Evolutionary conservation across 352 stramenopile species (phyloP).

Genomic region (Phytopythium aichiense): DNA sequence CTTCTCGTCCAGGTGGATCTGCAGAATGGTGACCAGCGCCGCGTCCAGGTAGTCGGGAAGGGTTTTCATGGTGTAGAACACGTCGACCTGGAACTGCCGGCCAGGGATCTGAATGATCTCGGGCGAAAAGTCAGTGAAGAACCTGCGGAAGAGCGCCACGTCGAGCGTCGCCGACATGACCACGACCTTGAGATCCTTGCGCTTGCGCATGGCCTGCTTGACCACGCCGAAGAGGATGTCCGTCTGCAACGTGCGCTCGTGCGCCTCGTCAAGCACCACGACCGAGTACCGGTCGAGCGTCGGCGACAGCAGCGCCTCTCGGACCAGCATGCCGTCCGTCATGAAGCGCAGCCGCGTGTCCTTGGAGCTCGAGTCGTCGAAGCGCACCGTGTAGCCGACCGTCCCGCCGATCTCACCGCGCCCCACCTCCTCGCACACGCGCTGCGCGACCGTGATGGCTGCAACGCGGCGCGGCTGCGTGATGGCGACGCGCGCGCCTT

Average conservation of each 20-base stretch:
- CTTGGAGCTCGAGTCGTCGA: slow-evolving; percentile 89
- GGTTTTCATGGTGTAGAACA: slow-evolving; percentile 87
- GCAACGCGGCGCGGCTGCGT: slow-evolving; percentile 80
- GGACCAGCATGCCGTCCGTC: slow-evolving; percentile 91
- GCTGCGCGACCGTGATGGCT: slow-evolving; percentile 80
- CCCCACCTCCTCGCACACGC: slow-evolving; percentile 66
- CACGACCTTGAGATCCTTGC: slow-evolving; percentile 90
- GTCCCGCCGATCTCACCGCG: slow-evolving; percentile 39
- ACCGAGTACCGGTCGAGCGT: slow-evolving; percentile 78
- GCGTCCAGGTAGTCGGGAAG: slow-evolving; percentile 90
- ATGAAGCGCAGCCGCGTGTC: slow-evolving; percentile 94
- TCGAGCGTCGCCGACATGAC: slow-evolving; percentile 99
- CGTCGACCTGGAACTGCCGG: slow-evolving; percentile 86
- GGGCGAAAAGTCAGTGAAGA: slow-evolving; percentile 89
- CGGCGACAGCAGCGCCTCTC: slow-evolving; percentile 70
- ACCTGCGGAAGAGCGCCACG: slow-evolving; percentile 90
- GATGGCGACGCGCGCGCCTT: slow-evolving; percentile 54
- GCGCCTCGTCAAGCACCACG: slow-evolving; percentile 84
- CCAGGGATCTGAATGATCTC: slow-evolving; percentile 86
- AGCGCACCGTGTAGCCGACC: slow-evolving; percentile 93
- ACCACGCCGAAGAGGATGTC: slow-evolving; percentile 90
- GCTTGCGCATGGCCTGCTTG: slow-evolving; percentile 75
- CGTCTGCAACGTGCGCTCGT: slow-evolving; percentile 86
- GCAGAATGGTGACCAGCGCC: slow-evolving; percentile 81
- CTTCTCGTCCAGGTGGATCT: slow-evolving; percentile 87